A percentile compares a stretch with the other conserved stretches of the same genome.
Conservation (phyloP, 768 basidiomycete genomes). For the Leccinum sublutescens region DNA sequence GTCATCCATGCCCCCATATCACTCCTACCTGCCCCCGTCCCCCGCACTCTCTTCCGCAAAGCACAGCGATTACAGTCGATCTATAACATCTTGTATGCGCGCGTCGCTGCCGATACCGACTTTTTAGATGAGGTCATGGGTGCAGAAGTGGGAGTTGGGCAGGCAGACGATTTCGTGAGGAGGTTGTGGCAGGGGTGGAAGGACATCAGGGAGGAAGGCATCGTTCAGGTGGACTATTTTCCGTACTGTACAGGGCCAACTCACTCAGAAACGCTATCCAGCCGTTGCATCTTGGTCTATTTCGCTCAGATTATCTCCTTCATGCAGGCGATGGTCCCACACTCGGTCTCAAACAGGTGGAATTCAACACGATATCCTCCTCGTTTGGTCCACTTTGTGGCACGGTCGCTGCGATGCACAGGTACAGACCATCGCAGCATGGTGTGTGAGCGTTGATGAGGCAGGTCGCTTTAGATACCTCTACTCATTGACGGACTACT, state of each 20-base stretch:
- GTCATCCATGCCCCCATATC: constrained; percentile 90
- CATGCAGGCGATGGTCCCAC: constrained; percentile 46
- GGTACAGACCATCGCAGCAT: constrained; percentile 50
- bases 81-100: constrained; percentile 85
- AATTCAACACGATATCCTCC: constrained; percentile 95
- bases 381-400: constrained; percentile 85
- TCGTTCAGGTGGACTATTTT: constrained; percentile 46
- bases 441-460: background rate
- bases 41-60: constrained; percentile 62
- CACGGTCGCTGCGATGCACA: constrained; percentile 67
- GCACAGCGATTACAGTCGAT: constrained; percentile 66
- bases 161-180: constrained; percentile 84
- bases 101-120: constrained; percentile 71
- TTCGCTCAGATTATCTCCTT: constrained; percentile 92
- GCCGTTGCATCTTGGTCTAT: constrained; percentile 86
- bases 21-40: constrained; percentile 85
- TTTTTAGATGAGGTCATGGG: constrained; percentile 89
- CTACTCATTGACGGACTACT: constrained; percentile 63
- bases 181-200: constrained; percentile 88
- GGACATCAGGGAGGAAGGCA: constrained; percentile 60
- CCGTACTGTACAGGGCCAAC: background rate
- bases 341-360: constrained; percentile 82
- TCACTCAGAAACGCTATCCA: constrained; percentile 30
- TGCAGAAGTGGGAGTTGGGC: constrained; percentile 67
- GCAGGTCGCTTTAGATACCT: constrained; percentile 57